These are phyloP conservation scores for Phycomyces nitens DNA, from an alignment of 192 early-diverging fungal species.

Conservation along the genomic window DNA sequence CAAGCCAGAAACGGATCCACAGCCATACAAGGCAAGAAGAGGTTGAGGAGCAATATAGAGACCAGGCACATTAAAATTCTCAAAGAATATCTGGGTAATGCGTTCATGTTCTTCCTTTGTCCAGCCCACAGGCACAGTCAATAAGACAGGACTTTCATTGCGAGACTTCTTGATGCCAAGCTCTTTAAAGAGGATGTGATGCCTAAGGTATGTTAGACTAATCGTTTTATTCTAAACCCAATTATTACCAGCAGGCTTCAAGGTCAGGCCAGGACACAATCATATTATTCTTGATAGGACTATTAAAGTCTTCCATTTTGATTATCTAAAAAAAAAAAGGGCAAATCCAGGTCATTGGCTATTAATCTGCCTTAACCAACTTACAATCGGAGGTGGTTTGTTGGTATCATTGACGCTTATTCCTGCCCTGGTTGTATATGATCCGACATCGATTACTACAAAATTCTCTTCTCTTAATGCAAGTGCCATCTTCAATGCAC, in stretches of 20 bases:
- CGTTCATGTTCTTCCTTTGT: constrained; percentile 74
- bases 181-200: constrained; percentile 76
- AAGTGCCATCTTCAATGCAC: constrained; percentile 34
- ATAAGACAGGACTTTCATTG: constrained; percentile 75
- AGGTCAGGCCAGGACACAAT: constrained; percentile 73
- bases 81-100: constrained; percentile 87
- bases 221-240: neutral
- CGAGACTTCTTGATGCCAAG: constrained; percentile 68
- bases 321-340: constrained; percentile 18
- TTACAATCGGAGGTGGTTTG: constrained; percentile 62
- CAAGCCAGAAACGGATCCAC: constrained; percentile 70
- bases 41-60: constrained; percentile 84
- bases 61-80: constrained; percentile 83
- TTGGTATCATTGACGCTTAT: constrained; percentile 74
- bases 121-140: constrained; percentile 82
- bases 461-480: constrained; percentile 72
- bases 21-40: constrained; percentile 76
- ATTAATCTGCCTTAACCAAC: constrained; percentile 9
- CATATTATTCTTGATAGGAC: constrained; percentile 56
- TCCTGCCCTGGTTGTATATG: constrained; percentile 72
- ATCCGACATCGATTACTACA: constrained; percentile 86
- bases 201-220: constrained; percentile 35
- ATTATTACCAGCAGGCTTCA: constrained; percentile 60
- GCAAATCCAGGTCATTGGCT: neutral
- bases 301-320: constrained; percentile 22